These are phyloP conservation scores for Streptanthus diversifolius DNA, from an alignment of 345 rosid species.

Conservation along the genomic window DNA sequence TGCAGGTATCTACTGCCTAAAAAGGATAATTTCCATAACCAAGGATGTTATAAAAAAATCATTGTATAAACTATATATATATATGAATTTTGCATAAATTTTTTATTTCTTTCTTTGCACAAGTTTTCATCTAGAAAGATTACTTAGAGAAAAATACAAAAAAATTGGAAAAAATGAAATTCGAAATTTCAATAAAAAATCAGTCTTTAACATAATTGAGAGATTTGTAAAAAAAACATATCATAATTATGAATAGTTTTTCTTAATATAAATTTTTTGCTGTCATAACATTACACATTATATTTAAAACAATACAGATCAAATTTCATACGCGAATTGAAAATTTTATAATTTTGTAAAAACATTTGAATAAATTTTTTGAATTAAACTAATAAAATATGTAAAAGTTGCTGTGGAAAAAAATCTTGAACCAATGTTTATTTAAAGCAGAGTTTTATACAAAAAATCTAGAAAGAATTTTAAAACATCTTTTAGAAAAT, in stretches of 20 bases:
- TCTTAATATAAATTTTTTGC: not conserved
- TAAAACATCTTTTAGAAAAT: not conserved
- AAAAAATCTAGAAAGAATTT: not conserved
- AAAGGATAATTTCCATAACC: not conserved
- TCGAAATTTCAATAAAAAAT: not conserved
- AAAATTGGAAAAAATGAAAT: not conserved
- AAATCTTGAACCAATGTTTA: not conserved
- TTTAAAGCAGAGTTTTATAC: not conserved
- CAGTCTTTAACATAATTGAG: not conserved
- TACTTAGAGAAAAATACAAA: not conserved
- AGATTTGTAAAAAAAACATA: not conserved
- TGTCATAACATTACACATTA: not conserved
- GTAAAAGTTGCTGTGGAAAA: not conserved
- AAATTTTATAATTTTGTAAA: not conserved
- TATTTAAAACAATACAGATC: not conserved
- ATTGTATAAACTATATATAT: not conserved
- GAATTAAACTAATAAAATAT: too few relatives aligned
- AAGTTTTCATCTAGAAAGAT: not conserved
- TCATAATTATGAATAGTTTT: not conserved
- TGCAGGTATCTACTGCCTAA: not conserved
- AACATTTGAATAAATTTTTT: too few relatives aligned
- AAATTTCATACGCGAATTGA: not conserved
- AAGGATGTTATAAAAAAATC: too few relatives aligned
- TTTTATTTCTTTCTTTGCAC: not conserved
- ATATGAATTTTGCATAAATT: not conserved